A percentile compares a stretch with the other conserved stretches of the same genome.
Evolutionary conservation across 306 rosid genomes (phyloP).

Genomic region (Gleditsia sinensis): DNA sequence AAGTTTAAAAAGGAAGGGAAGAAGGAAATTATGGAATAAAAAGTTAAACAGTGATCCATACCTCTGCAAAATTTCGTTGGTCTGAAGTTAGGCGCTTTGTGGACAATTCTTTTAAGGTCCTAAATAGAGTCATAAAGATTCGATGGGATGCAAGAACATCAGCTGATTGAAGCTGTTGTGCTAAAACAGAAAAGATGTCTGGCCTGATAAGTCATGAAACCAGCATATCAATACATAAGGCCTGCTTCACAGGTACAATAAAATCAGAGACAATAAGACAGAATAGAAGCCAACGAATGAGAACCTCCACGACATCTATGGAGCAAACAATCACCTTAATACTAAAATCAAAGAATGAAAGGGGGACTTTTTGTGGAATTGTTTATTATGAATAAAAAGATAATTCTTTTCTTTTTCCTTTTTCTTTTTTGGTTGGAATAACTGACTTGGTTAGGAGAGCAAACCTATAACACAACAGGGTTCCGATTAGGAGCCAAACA

Average conservation of each 20-base stretch:
- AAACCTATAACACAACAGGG: conserved; percentile 2
- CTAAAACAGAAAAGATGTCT: conserved; percentile 81
- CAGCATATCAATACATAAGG: conserved; percentile 46
- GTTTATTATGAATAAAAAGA: not conserved
- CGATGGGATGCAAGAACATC: conserved; percentile 84
- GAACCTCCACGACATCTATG: conserved; percentile 3
- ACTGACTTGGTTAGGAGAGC: not conserved
- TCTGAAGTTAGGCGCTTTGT: conserved; percentile 85
- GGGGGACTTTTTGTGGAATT: not conserved
- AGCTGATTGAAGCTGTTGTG: conserved; percentile 84
- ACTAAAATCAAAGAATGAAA: conserved; percentile 12
- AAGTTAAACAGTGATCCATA: conserved; percentile 26
- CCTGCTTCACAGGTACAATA: conserved; percentile 21
- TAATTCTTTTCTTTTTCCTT: not conserved
- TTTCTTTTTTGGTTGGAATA: not conserved
- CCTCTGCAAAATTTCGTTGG: conserved; percentile 92
- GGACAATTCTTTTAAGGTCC: conserved; percentile 86
- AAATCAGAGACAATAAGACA: conserved; percentile 22
- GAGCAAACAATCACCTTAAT: conserved; percentile 6
- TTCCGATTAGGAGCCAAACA: not conserved
- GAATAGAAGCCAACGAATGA: conserved; percentile 15
- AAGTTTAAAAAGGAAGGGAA: not conserved
- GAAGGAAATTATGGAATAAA: not conserved
- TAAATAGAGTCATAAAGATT: conserved; percentile 78
- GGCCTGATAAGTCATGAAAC: conserved; percentile 74